A percentile compares a stretch with the other conserved stretches of the same genome.
These are phyloP conservation scores for Trichophyton benhamiae DNA, from an alignment of 2,329 filamentous ascomycete species.

Conservation along the genomic window DNA sequence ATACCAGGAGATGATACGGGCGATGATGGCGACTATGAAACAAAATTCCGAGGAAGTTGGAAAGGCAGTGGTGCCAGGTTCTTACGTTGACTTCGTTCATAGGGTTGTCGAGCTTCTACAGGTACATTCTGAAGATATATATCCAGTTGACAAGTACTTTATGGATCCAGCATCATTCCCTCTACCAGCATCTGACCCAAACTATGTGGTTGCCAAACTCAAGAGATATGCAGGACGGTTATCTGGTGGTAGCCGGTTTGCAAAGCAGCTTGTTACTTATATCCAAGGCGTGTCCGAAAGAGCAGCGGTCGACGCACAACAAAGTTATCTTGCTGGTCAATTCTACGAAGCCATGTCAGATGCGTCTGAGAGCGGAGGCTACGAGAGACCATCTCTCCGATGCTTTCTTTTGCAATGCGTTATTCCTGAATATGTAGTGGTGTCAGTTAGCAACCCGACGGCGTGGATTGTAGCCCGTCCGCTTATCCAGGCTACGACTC, in stretches of 20 bases:
- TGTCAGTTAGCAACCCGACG: constrained; percentile 32
- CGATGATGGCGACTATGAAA: constrained; percentile 51
- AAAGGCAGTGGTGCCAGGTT: constrained; percentile 31
- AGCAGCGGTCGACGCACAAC: constrained; percentile 46
- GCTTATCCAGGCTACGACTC: constrained; percentile 37
- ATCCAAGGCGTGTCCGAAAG: constrained; percentile 48
- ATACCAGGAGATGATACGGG: constrained; percentile 41
- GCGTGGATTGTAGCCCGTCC: constrained; percentile 44
- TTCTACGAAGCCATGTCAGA: constrained; percentile 39
- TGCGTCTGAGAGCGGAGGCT: constrained; percentile 31
- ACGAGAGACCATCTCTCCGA: constrained; percentile 36
- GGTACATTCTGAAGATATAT: constrained; percentile 46
- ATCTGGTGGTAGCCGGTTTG: constrained; percentile 31
- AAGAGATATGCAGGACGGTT: constrained; percentile 48
- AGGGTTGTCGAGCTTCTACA: constrained; percentile 47
- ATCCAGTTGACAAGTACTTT: constrained; percentile 46
- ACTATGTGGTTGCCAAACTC: constrained; percentile 49
- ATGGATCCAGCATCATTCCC: constrained; percentile 49
- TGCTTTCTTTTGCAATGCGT: constrained; percentile 42
- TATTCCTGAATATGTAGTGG: constrained; percentile 46
- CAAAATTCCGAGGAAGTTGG: constrained; percentile 46
- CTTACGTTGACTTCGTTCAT: constrained; percentile 52
- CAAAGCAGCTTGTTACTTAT: constrained; percentile 46
- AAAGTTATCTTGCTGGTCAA: constrained; percentile 44
- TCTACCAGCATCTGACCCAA: constrained; percentile 47